Conservation (phyloP, 148 eudicot species). For the Silene uniflora region DNA sequence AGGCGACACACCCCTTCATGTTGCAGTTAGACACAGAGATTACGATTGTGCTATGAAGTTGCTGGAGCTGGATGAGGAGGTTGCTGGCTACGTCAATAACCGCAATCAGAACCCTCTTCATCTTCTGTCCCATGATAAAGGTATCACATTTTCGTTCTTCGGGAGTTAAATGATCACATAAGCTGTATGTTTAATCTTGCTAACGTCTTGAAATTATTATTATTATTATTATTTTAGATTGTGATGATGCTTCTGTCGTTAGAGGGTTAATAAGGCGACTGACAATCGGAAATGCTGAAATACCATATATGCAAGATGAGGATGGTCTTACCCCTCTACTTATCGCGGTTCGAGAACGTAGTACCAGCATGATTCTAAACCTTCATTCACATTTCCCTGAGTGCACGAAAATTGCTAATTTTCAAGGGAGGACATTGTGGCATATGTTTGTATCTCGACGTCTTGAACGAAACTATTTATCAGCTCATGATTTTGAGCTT, state of each 20-base stretch:
- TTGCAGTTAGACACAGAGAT: background rate
- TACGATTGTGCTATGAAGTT: background rate
- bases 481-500: too few relatives aligned
- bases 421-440: too few relatives aligned
- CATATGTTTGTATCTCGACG: too few relatives aligned
- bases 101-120: background rate
- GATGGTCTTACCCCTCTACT: too few relatives aligned
- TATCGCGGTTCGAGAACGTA: too few relatives aligned
- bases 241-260: background rate
- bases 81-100: background rate
- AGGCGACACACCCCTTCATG: background rate
- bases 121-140: background rate
- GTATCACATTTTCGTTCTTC: background rate
- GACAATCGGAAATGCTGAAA: background rate
- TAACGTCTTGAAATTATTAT: background rate
- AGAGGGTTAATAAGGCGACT: background rate
- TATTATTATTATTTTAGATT: background rate
- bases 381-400: too few relatives aligned
- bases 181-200: background rate
- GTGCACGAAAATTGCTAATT: too few relatives aligned
- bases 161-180: too few relatives aligned
- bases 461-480: too few relatives aligned
- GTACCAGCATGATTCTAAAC: too few relatives aligned
- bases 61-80: background rate
- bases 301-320: background rate